phyloP scores from a whole-genome alignment of 2,329 filamentous ascomycete genomes.

The Scedosporium minutisporum region DNA sequence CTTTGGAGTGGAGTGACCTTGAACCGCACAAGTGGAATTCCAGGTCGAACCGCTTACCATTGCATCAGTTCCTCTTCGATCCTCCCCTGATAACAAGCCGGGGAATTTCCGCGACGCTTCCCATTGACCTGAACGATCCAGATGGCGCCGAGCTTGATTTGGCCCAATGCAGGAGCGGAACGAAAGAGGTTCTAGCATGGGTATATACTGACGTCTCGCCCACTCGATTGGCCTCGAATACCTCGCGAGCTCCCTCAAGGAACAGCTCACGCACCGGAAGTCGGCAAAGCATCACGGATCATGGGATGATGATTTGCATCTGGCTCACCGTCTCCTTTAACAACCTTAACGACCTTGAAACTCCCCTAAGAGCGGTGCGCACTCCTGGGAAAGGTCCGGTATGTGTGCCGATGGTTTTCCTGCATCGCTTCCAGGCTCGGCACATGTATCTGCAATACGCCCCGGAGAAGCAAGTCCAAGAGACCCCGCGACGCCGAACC shows the following conservation, averaged over 20 bases:
- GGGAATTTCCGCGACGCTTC: constrained; percentile 11
- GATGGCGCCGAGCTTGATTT: constrained; percentile 1
- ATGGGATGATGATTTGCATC: constrained; percentile 11
- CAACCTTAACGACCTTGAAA: constrained; percentile 4
- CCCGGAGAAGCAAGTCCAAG: not conserved
- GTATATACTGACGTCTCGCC: constrained; percentile 10
- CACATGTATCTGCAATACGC: constrained; percentile 11
- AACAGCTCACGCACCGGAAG: not conserved
- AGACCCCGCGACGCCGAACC: not conserved
- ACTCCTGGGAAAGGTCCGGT: constrained; percentile 4
- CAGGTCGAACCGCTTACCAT: not conserved
- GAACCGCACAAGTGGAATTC: constrained; percentile 8
- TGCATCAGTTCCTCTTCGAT: constrained; percentile 9
- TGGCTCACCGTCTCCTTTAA: constrained; percentile 10
- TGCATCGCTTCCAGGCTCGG: constrained; percentile 9
- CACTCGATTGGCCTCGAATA: constrained; percentile 5
- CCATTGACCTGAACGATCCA: constrained; percentile 8
- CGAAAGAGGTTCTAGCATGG: constrained; percentile 11
- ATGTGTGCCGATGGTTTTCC: constrained; percentile 10
- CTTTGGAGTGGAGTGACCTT: constrained; percentile 8
- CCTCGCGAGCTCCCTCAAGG: not conserved
- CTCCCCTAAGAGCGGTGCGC: not conserved
- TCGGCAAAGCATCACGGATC: constrained; percentile 1
- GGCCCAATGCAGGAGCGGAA: not conserved
- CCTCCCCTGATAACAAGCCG: constrained; percentile 9